Evolutionary conservation across 2,329 filamentous ascomycete genomes (phyloP).

Genomic region (Aspergillus unguis): DNA sequence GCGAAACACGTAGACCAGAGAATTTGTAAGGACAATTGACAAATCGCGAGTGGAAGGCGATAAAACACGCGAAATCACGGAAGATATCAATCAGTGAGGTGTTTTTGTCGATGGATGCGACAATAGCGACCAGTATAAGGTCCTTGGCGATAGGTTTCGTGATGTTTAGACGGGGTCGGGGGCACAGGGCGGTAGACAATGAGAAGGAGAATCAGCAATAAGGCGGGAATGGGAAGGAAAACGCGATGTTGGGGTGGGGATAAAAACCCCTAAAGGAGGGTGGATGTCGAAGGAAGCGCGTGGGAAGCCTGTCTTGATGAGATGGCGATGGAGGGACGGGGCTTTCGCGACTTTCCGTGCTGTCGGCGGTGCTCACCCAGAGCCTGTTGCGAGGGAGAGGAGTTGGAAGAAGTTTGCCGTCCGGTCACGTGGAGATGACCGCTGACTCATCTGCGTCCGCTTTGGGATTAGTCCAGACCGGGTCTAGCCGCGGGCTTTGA

Average conservation of each 20-base stretch:
- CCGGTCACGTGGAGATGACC: constrained; percentile 22
- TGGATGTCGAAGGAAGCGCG: constrained; percentile 32
- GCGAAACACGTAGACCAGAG: constrained; percentile 20
- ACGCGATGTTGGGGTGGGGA: constrained; percentile 19
- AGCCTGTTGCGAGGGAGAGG: constrained; percentile 31
- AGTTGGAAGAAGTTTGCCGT: constrained; percentile 33
- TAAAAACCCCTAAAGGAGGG: constrained; percentile 21
- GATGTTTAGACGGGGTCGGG: constrained; percentile 28
- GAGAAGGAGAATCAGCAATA: constrained; percentile 20
- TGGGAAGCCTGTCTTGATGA: constrained; percentile 33
- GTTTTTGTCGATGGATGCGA: constrained; percentile 26
- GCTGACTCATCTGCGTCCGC: constrained; percentile 25
- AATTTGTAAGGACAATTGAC: constrained; percentile 16
- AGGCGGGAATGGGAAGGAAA: constrained; percentile 15
- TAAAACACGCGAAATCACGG: constrained; percentile 20
- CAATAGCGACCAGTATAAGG: constrained; percentile 23
- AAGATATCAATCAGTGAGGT: constrained; percentile 20
- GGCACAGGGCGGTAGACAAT: constrained; percentile 22
- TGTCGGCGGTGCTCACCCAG: constrained; percentile 35
- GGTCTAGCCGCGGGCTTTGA: neutral
- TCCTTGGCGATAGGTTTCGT: constrained; percentile 35
- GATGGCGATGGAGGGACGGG: constrained; percentile 39
- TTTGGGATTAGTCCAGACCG: constrained; percentile 7
- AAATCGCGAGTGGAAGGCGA: constrained; percentile 25
- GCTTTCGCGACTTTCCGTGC: constrained; percentile 36